Conservation (phyloP, 1,139 yeast genomes). For the Dujonia santamariae region DNA sequence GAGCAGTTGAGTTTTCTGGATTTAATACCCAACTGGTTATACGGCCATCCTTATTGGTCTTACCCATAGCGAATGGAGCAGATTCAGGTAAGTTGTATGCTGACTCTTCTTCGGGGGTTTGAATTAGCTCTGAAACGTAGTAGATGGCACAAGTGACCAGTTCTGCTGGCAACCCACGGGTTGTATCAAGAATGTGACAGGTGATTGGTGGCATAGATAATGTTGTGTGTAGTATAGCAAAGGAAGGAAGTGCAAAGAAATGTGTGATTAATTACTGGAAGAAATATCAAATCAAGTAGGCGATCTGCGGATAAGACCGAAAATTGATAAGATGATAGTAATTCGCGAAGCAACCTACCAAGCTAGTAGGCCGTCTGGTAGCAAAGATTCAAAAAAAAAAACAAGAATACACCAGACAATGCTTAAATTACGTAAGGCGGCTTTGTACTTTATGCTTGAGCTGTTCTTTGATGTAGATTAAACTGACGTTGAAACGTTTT, state of each 20-base stretch:
- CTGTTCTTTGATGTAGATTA: too few species aligned
- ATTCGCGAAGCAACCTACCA: too few species aligned
- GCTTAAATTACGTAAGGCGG: too few species aligned
- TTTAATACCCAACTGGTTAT: constrained; percentile 62
- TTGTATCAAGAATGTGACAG: constrained; percentile 84
- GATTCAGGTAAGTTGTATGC: constrained; percentile 24
- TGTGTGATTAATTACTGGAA: neutral
- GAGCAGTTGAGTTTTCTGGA: constrained; percentile 26
- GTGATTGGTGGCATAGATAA: constrained; percentile 62
- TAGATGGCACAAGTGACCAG: constrained; percentile 61
- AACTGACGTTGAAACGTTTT: too few species aligned
- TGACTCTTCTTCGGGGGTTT: constrained; percentile 22
- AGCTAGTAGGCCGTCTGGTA: too few species aligned
- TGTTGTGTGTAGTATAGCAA: too few species aligned
- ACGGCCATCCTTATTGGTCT: constrained; percentile 78
- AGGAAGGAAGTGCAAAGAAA: neutral
- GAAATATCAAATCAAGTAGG: too few species aligned
- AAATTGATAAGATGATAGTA: too few species aligned
- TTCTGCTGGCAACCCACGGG: constrained; percentile 76
- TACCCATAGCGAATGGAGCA: constrained; percentile 56
- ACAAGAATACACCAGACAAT: too few species aligned
- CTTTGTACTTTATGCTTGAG: too few species aligned
- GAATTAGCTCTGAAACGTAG: constrained; percentile 27
- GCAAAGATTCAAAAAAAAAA: too few species aligned
- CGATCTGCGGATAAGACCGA: too few species aligned